Evolutionary conservation across 805 yeast genomes (phyloP).

Genomic region (Saturnispora besseyi): DNA sequence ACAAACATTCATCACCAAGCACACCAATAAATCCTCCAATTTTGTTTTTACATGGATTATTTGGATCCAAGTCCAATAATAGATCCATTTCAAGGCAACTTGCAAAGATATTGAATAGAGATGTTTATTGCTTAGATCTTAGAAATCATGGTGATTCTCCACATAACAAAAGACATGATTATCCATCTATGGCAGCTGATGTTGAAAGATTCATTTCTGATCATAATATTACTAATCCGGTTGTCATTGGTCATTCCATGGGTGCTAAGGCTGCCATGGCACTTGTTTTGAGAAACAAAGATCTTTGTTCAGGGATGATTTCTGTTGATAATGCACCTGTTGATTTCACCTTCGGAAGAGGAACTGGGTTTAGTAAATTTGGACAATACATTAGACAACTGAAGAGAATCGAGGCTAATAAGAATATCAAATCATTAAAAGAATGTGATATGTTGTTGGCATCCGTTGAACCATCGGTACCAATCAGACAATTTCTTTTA

Average conservation of each 20-base stretch:
- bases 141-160: constrained; percentile 95
- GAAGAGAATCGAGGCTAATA: constrained; percentile 43
- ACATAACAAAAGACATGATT: constrained; percentile 60
- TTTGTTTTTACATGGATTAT: constrained; percentile 77
- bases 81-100: constrained; percentile 64
- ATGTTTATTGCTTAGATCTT: constrained; percentile 64
- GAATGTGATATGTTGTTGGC: constrained; percentile 62
- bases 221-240: constrained; percentile 38
- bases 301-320: constrained; percentile 50
- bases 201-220: constrained; percentile 62
- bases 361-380: constrained; percentile 39
- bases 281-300: constrained; percentile 58
- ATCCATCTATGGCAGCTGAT: constrained; percentile 76
- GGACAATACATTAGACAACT: constrained; percentile 58
- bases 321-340: constrained; percentile 90
- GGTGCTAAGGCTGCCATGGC: constrained; percentile 96
- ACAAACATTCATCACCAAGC: constrained; percentile 27
- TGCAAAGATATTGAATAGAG: constrained; percentile 39
- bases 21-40: constrained; percentile 40
- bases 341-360: constrained; percentile 38
- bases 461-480: constrained; percentile 48
- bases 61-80: constrained; percentile 78
- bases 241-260: constrained; percentile 77
- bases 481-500: constrained; percentile 68
- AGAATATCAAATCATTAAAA: constrained; percentile 38